phyloP scores from a whole-genome alignment of 441 rosid genomes.

The Erodium moschatum region DNA sequence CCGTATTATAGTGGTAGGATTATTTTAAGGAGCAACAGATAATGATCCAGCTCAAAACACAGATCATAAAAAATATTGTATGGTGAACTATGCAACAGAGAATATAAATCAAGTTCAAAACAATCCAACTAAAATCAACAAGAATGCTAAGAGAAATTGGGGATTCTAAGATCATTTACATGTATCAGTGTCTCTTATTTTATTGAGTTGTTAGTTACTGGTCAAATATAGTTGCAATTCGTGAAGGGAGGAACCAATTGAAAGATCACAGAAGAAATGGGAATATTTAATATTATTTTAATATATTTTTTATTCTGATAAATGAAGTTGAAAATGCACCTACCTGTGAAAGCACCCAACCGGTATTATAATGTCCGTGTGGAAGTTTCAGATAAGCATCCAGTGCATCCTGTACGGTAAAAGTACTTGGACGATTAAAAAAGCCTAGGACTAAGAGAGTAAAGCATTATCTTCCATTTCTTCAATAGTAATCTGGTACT shows the following conservation, averaged over 20 bases:
- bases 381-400: constrained; percentile 37
- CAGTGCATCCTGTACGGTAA: constrained; percentile 39
- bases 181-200: background rate
- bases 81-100: too few species aligned
- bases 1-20: background rate
- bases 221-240: background rate
- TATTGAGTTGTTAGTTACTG: background rate
- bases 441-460: constrained; percentile 10
- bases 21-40: background rate
- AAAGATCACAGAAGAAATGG: background rate
- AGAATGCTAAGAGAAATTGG: background rate
- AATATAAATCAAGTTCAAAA: too few species aligned
- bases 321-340: constrained; percentile 16
- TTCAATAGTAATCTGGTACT: constrained; percentile 14
- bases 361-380: constrained; percentile 43
- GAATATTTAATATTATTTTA: background rate
- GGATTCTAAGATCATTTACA: background rate
- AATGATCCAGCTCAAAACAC: background rate
- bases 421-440: background rate
- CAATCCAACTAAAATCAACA: background rate
- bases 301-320: background rate
- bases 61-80: too few species aligned
- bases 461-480: constrained; percentile 11
- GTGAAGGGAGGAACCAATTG: background rate
- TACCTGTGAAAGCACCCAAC: constrained; percentile 52